Evolutionary conservation across 148 eudicot genomes (phyloP).

Genomic region (Fagopyrum tataricum): DNA sequence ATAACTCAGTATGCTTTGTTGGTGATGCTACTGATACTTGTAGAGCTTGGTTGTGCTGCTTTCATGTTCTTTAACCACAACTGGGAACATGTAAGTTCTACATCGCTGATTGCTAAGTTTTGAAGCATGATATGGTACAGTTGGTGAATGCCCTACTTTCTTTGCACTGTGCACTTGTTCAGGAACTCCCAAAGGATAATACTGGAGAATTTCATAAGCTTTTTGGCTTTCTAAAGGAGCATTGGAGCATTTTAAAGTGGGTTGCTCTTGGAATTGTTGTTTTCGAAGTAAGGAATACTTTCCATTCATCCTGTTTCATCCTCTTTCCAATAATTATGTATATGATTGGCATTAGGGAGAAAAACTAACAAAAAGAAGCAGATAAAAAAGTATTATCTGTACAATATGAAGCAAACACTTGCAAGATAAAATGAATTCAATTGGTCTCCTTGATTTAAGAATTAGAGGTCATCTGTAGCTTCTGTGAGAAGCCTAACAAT

Average conservation of each 20-base stretch:
- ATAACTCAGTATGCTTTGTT: constrained; percentile 55
- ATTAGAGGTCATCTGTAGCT: background rate
- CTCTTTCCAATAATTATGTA: background rate
- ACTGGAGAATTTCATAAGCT: constrained; percentile 72
- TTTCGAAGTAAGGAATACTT: constrained; percentile 46
- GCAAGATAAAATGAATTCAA: background rate
- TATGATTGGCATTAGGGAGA: background rate
- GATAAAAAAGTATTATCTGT: background rate
- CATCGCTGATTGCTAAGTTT: background rate
- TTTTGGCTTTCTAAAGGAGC: constrained; percentile 57
- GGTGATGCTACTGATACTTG: constrained; percentile 66
- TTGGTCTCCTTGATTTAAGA: background rate
- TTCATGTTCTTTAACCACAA: constrained; percentile 71
- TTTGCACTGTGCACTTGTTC: constrained; percentile 10
- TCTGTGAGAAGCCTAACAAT: too few relatives aligned
- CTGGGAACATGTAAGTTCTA: constrained; percentile 67
- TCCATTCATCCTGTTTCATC: background rate
- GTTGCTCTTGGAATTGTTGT: constrained; percentile 85
- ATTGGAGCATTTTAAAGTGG: constrained; percentile 77
- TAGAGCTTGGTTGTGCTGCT: constrained; percentile 77
- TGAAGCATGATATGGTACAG: background rate
- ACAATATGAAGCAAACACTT: background rate
- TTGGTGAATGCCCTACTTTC: background rate
- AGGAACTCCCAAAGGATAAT: constrained; percentile 81
- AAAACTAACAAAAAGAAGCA: background rate